Base-by-base conservation (phyloP, 2,329 filamentous ascomycete genomes). In the Ustulina deusta region DNA sequence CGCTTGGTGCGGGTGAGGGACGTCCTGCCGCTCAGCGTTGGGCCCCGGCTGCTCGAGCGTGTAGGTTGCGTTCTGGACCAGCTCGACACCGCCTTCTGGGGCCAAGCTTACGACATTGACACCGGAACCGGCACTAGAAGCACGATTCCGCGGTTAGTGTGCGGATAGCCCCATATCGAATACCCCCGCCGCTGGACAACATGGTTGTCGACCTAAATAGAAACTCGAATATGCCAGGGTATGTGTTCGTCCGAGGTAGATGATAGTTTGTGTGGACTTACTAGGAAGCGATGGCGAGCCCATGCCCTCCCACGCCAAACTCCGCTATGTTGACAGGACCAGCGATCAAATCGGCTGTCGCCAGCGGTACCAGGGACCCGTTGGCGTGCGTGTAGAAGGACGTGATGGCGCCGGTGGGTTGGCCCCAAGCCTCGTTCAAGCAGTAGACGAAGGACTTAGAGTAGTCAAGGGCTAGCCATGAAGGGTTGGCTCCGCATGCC, bases 1-100 rank as follows among this genome's bases (percentile, higher is more conserved):
- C n/a, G 86, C 84, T 74, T 90, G 80, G 78, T 92, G 90, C 20
- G 89, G 89, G 74, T 90, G 88, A 2, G 89, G 81, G 6, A 83
- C 81, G 48, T 86, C 81, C 78, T 91, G 88, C 59, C 86, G 85
- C 5, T 78, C 75, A 1, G 80, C 75, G 61, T 80, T 75, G 38
- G 81, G 74, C 0, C 81, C 81, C 3, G 81, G 78, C 7, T 77
- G 73, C 10, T 72, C 68, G 68, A 85, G 75, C 59, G 75, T 77
- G 74, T 81, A 87, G 1, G 77, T 78, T 63, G 80, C 73, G 60
- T 78, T 78, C 65, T 83, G 75, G 36, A 83, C 68, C 36, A 79
- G 69, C 9, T 74, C 71, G 17, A 86, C 74, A 9, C 75, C 70
- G 40, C 74, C 75, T 44, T 74, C 71, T 56, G 73, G 68, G 38